Conservation (phyloP, 257 asterid species). For the Fraxinus cuspidata region DNA sequence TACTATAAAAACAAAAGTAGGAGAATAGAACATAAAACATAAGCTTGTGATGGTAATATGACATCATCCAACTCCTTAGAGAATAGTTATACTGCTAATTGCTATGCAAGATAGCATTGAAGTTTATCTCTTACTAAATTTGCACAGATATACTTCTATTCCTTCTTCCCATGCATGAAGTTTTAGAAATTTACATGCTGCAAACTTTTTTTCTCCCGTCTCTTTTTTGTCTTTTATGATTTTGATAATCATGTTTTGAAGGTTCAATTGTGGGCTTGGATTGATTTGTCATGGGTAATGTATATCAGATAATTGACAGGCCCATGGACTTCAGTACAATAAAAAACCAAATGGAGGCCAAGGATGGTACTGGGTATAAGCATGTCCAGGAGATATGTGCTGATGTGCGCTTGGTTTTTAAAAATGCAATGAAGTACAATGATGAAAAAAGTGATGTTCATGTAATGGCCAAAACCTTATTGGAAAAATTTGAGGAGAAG, state of each 20-base stretch:
- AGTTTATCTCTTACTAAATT: neutral
- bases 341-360: conserved; percentile 97
- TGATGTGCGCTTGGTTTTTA: conserved; percentile 74
- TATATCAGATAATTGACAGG: conserved; percentile 87
- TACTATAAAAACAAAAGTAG: neutral
- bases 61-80: conserved; percentile 10
- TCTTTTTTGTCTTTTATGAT: neutral
- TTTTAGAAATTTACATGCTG: neutral
- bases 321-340: conserved; percentile 99
- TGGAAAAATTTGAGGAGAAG: conserved; percentile 86
- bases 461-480: conserved; percentile 69
- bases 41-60: neutral
- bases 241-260: conserved; percentile 16
- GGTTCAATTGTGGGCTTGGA: conserved; percentile 20
- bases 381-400: conserved; percentile 80
- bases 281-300: conserved; percentile 40
- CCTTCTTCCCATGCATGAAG: neutral
- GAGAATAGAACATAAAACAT: neutral
- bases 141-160: neutral
- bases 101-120: neutral
- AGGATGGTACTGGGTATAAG: conserved; percentile 91
- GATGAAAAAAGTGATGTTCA: conserved; percentile 85
- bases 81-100: neutral
- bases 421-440: conserved; percentile 92
- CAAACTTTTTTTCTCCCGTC: conserved; percentile 6